phyloP scores from a whole-genome alignment of 192 early-diverging fungal genomes.

The Radiomyces spectabilis region DNA sequence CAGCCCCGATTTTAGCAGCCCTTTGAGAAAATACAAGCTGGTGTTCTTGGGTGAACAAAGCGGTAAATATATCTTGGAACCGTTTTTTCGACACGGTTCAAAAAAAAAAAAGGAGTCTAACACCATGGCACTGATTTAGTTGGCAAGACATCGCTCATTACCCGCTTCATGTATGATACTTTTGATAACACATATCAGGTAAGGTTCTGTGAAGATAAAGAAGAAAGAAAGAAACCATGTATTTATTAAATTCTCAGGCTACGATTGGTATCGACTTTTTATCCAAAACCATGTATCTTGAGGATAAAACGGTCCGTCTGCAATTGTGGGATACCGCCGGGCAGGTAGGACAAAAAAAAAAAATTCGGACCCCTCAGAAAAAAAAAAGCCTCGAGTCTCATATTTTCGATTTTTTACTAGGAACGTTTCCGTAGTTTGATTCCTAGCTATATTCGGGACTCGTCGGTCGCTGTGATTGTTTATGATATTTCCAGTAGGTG shows the following conservation, averaged over 20 bases:
- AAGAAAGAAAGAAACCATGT: not conserved
- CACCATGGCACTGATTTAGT: conserved; percentile 39
- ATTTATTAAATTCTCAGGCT: conserved; percentile 41
- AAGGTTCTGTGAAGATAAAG: not conserved
- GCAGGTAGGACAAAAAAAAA: conserved; percentile 45
- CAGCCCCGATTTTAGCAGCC: conserved; percentile 39
- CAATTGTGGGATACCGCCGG: conserved; percentile 99
- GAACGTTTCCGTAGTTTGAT: conserved; percentile 97
- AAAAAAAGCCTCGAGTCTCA: not conserved
- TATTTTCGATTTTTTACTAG: conserved; percentile 35
- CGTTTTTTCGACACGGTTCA: not conserved
- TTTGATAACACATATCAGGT: conserved; percentile 95
- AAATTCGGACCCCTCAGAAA: not conserved
- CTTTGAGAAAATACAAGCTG: conserved; percentile 91
- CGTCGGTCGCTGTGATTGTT: conserved; percentile 93
- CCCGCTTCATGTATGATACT: conserved; percentile 98
- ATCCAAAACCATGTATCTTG: conserved; percentile 96
- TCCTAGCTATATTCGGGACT: conserved; percentile 97
- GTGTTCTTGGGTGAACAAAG: conserved; percentile 99
- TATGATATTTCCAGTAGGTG: conserved; percentile 92
- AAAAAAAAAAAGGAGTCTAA: too few species aligned
- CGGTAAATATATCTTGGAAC: conserved; percentile 49
- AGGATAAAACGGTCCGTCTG: conserved; percentile 90
- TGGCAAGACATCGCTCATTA: conserved; percentile 96
- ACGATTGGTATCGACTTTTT: conserved; percentile 98